A percentile compares a stretch with the other conserved stretches of the same genome.
These are phyloP conservation scores for Nepenthes mirabilis DNA, from an alignment of 148 eudicot species.

Conservation along the genomic window DNA sequence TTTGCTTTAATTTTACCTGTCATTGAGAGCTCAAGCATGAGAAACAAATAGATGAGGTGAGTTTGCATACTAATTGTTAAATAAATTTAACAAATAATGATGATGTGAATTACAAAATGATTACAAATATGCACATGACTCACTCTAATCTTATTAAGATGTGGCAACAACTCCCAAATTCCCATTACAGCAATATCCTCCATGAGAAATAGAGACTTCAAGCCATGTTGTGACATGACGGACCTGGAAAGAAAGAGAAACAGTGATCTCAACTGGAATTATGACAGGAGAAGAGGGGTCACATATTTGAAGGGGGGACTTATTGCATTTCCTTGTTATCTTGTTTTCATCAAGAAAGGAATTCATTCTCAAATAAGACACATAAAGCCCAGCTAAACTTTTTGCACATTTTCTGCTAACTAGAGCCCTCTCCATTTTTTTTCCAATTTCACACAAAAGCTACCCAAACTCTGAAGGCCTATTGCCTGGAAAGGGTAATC, in stretches of 20 bases:
- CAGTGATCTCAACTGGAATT: background rate
- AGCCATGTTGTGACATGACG: conserved; percentile 67
- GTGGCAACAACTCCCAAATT: conserved; percentile 88
- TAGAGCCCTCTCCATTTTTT: no score
- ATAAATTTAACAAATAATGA: background rate
- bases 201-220: conserved; percentile 68
- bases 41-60: background rate
- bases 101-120: background rate
- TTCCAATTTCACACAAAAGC: no score
- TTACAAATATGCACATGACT: conserved; percentile 6
- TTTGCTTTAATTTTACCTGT: conserved; percentile 60
- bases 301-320: background rate
- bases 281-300: background rate
- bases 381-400: no score
- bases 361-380: no score
- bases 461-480: no score
- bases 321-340: background rate
- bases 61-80: background rate
- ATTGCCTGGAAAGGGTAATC: no score
- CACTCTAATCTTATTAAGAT: conserved; percentile 68
- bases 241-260: conserved; percentile 25
- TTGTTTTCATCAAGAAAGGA: no score
- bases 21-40: conserved; percentile 13
- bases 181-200: conserved; percentile 98
- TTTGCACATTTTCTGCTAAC: no score